phyloP scores from a whole-genome alignment of 768 basidiomycete species.

The Termitomyces sp. region DNA sequence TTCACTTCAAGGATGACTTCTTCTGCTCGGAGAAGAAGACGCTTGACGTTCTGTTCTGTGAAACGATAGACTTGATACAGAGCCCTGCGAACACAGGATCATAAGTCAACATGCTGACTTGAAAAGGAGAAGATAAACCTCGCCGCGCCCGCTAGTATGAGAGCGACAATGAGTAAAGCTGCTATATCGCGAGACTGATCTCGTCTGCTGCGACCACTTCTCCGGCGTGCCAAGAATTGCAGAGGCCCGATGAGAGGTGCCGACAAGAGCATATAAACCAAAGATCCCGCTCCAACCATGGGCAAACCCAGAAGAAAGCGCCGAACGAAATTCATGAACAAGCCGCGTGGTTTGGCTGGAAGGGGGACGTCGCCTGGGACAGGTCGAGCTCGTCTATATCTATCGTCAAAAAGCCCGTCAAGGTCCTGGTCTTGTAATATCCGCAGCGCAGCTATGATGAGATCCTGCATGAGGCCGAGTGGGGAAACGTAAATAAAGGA shows the following conservation, averaged over 20 bases:
- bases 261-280: constrained; percentile 69
- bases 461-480: constrained; percentile 52
- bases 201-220: constrained; percentile 51
- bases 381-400: constrained; percentile 7
- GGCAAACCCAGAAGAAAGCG: constrained; percentile 79
- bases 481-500: constrained; percentile 48
- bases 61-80: constrained; percentile 65
- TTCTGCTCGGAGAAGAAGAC: constrained; percentile 66
- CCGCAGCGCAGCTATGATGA: constrained; percentile 60
- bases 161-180: constrained; percentile 58
- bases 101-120: background rate
- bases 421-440: constrained; percentile 57
- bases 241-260: constrained; percentile 63
- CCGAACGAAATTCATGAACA: constrained; percentile 55
- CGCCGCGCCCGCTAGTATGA: constrained; percentile 58
- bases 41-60: constrained; percentile 57
- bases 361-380: constrained; percentile 7
- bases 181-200: constrained; percentile 59
- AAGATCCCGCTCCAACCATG: constrained; percentile 70
- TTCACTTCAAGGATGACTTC: constrained; percentile 79
- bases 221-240: constrained; percentile 66
- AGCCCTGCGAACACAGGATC: constrained; percentile 42
- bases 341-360: constrained; percentile 25
- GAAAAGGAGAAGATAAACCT: constrained; percentile 39
- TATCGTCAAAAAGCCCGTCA: constrained; percentile 35